Base-by-base conservation (phyloP, 2,329 filamentous ascomycete genomes). In the Dactylellina cionopaga region DNA sequence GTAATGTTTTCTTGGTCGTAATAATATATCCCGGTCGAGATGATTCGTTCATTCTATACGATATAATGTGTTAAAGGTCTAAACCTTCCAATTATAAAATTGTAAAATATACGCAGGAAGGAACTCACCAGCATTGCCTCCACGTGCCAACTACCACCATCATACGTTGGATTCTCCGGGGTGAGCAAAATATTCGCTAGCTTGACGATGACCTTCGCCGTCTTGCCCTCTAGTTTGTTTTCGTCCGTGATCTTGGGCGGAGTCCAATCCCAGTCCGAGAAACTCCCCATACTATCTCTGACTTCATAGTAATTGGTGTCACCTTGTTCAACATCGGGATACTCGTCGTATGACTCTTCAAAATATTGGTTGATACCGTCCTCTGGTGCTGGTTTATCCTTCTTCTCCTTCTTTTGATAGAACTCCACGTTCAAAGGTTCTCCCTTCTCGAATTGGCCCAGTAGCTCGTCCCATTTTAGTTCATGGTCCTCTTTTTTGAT, bases 181-280 rank as follows among this genome's bases (percentile, higher is more conserved):
- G 83, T 86, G 0, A 89, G 81, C 46, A 88, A 82, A 52, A 89
- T 85, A 44, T 83, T 84, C 0, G 86, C 83, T 74, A 90, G 81
- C 76, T 89, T 89, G 33, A 89, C 83, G 52, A 90, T 87, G 25
- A 90, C 79, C 75, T 90, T 88, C 4, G 89, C 76, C 1, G 84
- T 83, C 3, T 79, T 77, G 0, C 81, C 76, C 4, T 65, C 62
- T n/a, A 72, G 35, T 24, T 60, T 65, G 10, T 55, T 19, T 5
- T 72, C 54, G 0, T 64, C 52, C 2, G 35, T 46, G 9, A 72
- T 64, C 2, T 59, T 24, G 2, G 68, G 68, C 2, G 58, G 43
- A 3, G n/a, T 17, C 59, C 68, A 65, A 3, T 44, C 37, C 19
- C 15, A 13, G 5, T 39, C 41, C 31, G n/a, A 29, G 29, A 63